A percentile compares a stretch with the other conserved stretches of the same genome.
These are phyloP conservation scores for Scheffersomyces parashehatae DNA, from an alignment of 1,139 yeast genomes.

Conservation along the genomic window DNA sequence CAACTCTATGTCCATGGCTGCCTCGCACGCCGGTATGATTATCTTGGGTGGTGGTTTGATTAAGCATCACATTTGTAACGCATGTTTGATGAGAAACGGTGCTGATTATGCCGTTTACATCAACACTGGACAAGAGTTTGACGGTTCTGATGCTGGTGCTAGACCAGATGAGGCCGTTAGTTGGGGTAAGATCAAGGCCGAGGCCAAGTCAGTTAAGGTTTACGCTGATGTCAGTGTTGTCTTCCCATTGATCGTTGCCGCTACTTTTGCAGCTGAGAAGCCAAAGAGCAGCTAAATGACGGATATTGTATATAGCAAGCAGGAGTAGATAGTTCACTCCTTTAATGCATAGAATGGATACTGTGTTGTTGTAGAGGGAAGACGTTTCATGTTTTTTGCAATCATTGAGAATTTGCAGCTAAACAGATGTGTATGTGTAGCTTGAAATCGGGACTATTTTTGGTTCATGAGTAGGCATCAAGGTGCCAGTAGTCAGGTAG, in stretches of 20 bases:
- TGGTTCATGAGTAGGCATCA: too few species aligned
- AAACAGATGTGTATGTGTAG: too few species aligned
- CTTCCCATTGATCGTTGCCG: slow-evolving; percentile 95
- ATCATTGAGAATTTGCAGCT: too few species aligned
- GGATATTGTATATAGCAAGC: too few species aligned
- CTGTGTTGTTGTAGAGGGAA: too few species aligned
- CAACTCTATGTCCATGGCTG: slow-evolving; percentile 93
- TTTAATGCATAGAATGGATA: too few species aligned
- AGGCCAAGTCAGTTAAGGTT: slow-evolving; percentile 86
- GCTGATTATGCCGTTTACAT: slow-evolving; percentile 97
- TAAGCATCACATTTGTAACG: slow-evolving; percentile 96
- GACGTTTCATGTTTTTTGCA: too few species aligned
- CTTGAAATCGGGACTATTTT: too few species aligned
- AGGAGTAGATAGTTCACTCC: too few species aligned
- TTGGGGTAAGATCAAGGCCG: slow-evolving; percentile 98
- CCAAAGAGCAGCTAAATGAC: slow-evolving; percentile 16
- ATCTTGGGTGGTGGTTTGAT: slow-evolving; percentile 95
- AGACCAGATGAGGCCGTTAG: slow-evolving; percentile 98
- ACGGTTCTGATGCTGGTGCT: slow-evolving; percentile 99
- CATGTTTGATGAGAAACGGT: slow-evolving; percentile 98
- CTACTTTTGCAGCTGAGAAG: slow-evolving; percentile 74
- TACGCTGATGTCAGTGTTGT: slow-evolving; percentile 96
- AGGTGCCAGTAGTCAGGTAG: too few species aligned
- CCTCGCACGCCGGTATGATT: slow-evolving; percentile 94
- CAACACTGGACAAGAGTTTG: slow-evolving; percentile 98